phyloP scores from a whole-genome alignment of 306 rosid genomes.

The Spatholobus suberectus region DNA sequence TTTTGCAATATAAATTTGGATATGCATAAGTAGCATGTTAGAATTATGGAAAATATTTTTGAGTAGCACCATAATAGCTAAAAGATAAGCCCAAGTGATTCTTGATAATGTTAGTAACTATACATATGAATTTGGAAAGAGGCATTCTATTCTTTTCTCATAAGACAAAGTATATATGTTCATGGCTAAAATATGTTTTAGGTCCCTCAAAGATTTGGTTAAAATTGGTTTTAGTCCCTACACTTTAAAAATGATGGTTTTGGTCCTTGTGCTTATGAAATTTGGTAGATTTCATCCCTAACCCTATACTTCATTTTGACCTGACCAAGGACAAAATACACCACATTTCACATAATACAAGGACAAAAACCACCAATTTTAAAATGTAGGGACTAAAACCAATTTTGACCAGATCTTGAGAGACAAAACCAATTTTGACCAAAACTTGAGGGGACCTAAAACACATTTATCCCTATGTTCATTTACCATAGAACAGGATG shows the following conservation, averaged over 20 bases:
- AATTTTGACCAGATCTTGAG: no score
- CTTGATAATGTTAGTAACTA: background rate
- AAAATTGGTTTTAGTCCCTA: background rate
- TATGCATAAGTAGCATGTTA: background rate
- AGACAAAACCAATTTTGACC: background rate
- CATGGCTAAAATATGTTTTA: no score
- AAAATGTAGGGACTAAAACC: no score
- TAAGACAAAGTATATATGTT: background rate
- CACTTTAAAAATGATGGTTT: no score
- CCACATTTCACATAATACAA: background rate
- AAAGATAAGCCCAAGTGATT: background rate
- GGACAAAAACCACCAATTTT: no score
- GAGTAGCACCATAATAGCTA: background rate
- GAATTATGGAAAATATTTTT: background rate
- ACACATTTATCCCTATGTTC: background rate
- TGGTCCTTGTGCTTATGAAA: background rate
- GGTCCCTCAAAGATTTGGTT: no score
- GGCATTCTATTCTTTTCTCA: background rate
- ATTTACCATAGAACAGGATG: background rate
- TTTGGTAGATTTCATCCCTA: background rate
- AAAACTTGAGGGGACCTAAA: background rate
- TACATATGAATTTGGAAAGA: background rate
- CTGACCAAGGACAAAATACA: background rate
- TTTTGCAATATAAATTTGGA: no score
- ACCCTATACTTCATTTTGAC: background rate